phyloP scores from a whole-genome alignment of 345 rosid genomes.

The Stellera chamaejasme region DNA sequence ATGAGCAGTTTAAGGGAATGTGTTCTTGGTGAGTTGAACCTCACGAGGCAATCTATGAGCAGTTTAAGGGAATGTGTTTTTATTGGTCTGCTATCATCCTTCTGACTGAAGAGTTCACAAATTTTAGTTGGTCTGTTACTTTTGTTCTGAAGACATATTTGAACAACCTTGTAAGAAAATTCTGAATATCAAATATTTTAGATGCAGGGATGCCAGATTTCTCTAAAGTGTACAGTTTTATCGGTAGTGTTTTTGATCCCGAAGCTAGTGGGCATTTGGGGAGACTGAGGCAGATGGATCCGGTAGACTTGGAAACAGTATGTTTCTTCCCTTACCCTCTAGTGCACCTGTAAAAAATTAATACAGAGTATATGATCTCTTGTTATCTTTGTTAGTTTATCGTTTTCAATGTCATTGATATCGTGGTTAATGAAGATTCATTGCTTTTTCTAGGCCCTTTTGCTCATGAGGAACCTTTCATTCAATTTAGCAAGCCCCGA shows the following conservation, averaged over 20 bases:
- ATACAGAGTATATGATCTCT: background rate
- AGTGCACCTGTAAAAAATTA: background rate
- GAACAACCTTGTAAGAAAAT: background rate
- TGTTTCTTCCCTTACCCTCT: constrained; percentile 6
- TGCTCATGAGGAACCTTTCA: constrained; percentile 79
- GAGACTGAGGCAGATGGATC: constrained; percentile 85
- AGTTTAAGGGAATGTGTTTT: too few species aligned
- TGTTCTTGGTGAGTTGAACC: too few species aligned
- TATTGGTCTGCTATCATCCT: background rate
- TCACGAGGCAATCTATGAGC: too few species aligned
- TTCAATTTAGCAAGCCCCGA: constrained; percentile 66
- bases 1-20: too few species aligned
- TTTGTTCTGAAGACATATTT: constrained; percentile 5
- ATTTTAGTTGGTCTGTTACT: background rate
- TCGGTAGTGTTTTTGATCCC: constrained; percentile 90
- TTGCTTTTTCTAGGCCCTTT: constrained; percentile 36
- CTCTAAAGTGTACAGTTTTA: constrained; percentile 81
- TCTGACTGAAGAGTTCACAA: background rate
- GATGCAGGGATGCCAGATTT: constrained; percentile 85
- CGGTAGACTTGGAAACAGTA: constrained; percentile 76
- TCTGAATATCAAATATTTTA: background rate
- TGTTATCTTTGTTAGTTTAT: background rate
- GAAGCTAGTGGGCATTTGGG: constrained; percentile 49
- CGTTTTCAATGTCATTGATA: background rate
- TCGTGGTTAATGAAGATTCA: background rate